Conservation (phyloP, 2,329 filamentous ascomycete genomes). For the Penicillium italicum region DNA sequence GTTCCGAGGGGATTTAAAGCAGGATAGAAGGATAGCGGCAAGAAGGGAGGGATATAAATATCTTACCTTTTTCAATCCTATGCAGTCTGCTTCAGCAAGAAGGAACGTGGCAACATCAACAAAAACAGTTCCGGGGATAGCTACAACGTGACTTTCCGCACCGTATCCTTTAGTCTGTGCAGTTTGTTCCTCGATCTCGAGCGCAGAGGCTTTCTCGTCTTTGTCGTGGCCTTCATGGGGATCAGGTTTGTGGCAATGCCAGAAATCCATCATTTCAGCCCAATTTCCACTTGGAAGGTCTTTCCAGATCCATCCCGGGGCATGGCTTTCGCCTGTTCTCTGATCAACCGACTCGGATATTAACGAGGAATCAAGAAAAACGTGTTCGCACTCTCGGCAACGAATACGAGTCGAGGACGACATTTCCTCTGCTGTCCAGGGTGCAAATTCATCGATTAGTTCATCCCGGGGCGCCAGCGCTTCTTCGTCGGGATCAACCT, state of each 20-base stretch:
- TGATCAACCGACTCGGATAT: neutral
- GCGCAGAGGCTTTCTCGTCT: conserved; percentile 36
- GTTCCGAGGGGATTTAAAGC: neutral
- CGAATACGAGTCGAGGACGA: conserved; percentile 28
- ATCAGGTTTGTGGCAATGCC: conserved; percentile 95
- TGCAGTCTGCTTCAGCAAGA: conserved; percentile 64
- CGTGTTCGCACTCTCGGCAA: conserved; percentile 37
- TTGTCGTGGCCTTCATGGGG: conserved; percentile 44
- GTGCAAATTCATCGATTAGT: conserved; percentile 33
- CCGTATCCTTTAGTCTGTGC: conserved; percentile 69
- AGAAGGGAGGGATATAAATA: conserved; percentile 3
- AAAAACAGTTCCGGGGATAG: conserved; percentile 65
- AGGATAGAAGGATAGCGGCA: conserved; percentile 1
- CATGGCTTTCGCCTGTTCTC: neutral
- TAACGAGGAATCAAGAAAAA: neutral
- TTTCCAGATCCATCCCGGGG: conserved; percentile 64
- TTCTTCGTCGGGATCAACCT: conserved; percentile 43
- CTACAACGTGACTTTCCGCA: conserved; percentile 69
- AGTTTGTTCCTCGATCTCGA: conserved; percentile 44
- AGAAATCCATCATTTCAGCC: conserved; percentile 99
- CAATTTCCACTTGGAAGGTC: conserved; percentile 94
- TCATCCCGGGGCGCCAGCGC: conserved; percentile 18
- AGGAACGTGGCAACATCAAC: conserved; percentile 78
- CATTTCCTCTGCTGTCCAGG: conserved; percentile 42
- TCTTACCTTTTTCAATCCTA: conserved; percentile 39